Evolutionary conservation across 805 yeast species (phyloP), one percentile per base, ranked within the genome.

Genomic region (Suhomyces sp.): DNA sequence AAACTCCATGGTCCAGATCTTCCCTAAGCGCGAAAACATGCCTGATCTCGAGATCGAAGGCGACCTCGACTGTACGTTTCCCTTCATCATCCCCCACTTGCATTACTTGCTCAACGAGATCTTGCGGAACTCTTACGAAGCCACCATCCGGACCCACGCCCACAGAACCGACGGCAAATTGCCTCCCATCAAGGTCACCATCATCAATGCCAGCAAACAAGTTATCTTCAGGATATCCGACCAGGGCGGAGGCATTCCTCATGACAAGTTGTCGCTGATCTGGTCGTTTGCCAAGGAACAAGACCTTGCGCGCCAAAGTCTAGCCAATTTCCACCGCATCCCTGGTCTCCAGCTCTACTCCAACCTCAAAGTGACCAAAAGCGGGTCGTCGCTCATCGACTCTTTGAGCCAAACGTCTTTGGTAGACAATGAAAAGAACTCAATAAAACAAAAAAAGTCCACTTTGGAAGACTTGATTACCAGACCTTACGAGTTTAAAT

Each of bases 231-330:
- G 96, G 49, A 83, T 93, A 48, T 85, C 93, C 5, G 99, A 93
- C 68, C 85, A 81, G 59, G 97, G 97, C 3, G 97, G 97, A 27
- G 99, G 98, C 1, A 73, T 93, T 47, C 76, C 80, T 9, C 77
- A 79, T 45, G 81, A 80, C 19, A 78, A 83, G 33, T 74, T 88
- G 35, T 75, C 77, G 13, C 80, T 84, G 44, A 77, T 91, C 7
- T 93, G 97, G 96, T 88, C 96, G 0, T 93, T 94, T 71, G 92
- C 92, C 4, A 88, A 87, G 65, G 77, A 79, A 23, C 84, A 88
- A 3, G 78, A 76, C 49, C 63, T 80, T 15, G 89, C 94, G 1
- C 66, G 79, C 46, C 70, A 76, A 50, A 81, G 85, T n/a, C 69
- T 87, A 44, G 70, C 80, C 10, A 85, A 86, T 62, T 87, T 87